Evolutionary conservation across 306 rosid genomes (phyloP), one percentile per base, ranked within the genome.

Genomic region (Herpetospermum pedunculosum): DNA sequence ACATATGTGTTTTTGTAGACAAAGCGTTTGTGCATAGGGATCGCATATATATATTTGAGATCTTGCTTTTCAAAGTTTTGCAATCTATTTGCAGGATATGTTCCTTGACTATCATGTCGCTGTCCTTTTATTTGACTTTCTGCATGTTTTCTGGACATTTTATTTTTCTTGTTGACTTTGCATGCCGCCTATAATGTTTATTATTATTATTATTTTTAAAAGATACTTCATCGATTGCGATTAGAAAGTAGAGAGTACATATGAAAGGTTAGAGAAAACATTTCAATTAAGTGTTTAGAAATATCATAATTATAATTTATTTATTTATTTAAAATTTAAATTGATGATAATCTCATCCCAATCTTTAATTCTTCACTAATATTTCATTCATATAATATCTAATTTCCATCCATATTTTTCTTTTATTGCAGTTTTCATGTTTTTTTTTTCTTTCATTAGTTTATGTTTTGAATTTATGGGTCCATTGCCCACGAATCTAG

Each of bases 11-110:
- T 28, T 16, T 63, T 19, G 48, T 8, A 34, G 29, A 63, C 29
- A 35, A 19, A n/a, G 15, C 2, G 65, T 29, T 29, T 29, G 5
- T 29, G 65, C 65, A 28, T 14, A 37, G 6, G 2, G 30, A 53
- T 53, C 10, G 19, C 1, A 29, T 13, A 50, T 6, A 19, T 15
- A 34, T 15, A 60, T 63, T 9, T n/a, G 48, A 63, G 70, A 37
- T 63, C 29, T 63, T 41, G 72, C 52, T 38, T 38, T 65, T 40
- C 21, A 38, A 41, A 40, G 49, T 21, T 40, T 67, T 13, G 52
- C 11, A 8, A 67, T 67, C 53, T 67, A 67, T 67, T 67, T 67
- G 19, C 72, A 23, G 72, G 72, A 67, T 67, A 67, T 67, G 72
- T 67, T 65, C 48, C 72, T 67, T 67, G 72, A 67, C 52, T 67